Percentiles rank a stretch among this genome's conserved stretches.
Conservation (phyloP, 352 stramenopile species). For the Pythium periplocum region DNA sequence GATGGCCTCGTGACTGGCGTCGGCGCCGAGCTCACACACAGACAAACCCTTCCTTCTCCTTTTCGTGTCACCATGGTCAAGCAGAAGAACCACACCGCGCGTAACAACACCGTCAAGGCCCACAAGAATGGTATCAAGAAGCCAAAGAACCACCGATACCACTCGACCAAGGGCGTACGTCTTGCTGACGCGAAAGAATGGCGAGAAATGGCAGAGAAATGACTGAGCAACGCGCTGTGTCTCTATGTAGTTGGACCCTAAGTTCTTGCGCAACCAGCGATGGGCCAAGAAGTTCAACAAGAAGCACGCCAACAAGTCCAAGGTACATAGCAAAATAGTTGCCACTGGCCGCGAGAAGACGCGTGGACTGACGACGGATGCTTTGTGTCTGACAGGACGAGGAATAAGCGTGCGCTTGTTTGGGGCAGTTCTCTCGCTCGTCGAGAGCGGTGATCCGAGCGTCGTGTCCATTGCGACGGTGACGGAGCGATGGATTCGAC, state of each 20-base stretch:
- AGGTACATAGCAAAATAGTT: slow-evolving; percentile 5
- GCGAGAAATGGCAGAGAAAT: neutral
- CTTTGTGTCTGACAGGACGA: slow-evolving; percentile 15
- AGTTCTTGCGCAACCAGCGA: slow-evolving; percentile 97
- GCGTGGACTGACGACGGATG: neutral
- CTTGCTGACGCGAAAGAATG: neutral
- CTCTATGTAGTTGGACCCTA: slow-evolving; percentile 88
- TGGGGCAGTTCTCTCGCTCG: neutral
- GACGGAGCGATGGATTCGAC: no score
- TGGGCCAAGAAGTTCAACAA: slow-evolving; percentile 98
- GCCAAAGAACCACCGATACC: slow-evolving; percentile 93
- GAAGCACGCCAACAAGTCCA: slow-evolving; percentile 71
- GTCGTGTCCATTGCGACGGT: no score
- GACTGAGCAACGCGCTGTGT: no score
- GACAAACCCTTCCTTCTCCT: slow-evolving; percentile 20
- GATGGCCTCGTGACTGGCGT: no score
- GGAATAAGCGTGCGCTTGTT: slow-evolving; percentile 28
- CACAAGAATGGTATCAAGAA: slow-evolving; percentile 98
- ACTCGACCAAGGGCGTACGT: slow-evolving; percentile 91
- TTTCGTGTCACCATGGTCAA: slow-evolving; percentile 75
- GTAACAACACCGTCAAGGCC: slow-evolving; percentile 97
- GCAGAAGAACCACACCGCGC: slow-evolving; percentile 98
- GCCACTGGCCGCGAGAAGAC: no score
- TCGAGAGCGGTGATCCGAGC: no score
- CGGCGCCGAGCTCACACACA: neutral